These are phyloP conservation scores for Raphanus sativus DNA, from an alignment of 345 rosid species.

Conservation along the genomic window DNA sequence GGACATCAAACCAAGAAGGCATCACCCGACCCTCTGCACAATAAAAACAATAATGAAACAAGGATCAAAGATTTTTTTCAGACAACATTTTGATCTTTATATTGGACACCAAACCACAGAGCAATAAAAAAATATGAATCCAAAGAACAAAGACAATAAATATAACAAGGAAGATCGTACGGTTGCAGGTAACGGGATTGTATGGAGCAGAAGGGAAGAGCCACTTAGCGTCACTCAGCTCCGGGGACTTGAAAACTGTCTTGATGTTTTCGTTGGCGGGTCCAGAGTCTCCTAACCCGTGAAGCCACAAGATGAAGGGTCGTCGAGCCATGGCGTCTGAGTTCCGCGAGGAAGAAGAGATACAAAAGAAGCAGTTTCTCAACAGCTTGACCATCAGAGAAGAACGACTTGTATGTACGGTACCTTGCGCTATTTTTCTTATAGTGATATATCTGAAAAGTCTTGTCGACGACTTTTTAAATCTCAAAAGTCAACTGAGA, in stretches of 20 bases:
- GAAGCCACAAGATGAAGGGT: constrained; percentile 78
- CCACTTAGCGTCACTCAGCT: constrained; percentile 65
- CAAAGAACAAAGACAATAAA: neutral
- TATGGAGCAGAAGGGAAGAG: constrained; percentile 83
- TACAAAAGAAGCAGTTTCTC: constrained; percentile 30
- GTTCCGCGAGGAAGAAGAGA: constrained; percentile 24
- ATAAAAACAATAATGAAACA: neutral
- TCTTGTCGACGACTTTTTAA: constrained; percentile 16
- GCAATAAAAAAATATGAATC: neutral
- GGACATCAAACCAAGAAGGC: constrained; percentile 95
- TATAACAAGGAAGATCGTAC: constrained; percentile 8
- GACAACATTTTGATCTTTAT: neutral
- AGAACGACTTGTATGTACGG: too few species aligned
- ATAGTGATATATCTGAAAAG: too few species aligned
- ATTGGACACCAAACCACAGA: neutral
- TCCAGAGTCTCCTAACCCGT: constrained; percentile 79
- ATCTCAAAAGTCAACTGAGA: neutral
- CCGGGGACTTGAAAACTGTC: constrained; percentile 57
- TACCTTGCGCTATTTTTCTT: too few species aligned
- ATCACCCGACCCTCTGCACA: constrained; percentile 72
- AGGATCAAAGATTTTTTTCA: neutral
- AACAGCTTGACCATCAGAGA: neutral
- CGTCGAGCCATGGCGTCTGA: constrained; percentile 49
- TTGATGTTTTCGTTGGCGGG: constrained; percentile 86
- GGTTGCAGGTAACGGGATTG: constrained; percentile 68